Evolutionary conservation across 768 basidiomycete genomes (phyloP).

Genomic region (Mycena polygramma): DNA sequence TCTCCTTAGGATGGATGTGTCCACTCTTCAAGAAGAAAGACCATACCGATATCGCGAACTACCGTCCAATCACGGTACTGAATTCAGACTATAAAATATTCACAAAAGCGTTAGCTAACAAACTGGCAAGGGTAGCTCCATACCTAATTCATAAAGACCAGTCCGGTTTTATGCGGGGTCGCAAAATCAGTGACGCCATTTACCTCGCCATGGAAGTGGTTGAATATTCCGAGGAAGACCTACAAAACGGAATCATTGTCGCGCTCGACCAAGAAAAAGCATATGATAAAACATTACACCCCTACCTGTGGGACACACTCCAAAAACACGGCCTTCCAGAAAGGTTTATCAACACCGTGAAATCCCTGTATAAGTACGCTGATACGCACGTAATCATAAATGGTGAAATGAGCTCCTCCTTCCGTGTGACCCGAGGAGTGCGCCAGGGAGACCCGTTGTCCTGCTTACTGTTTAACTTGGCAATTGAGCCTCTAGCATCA

Average conservation of each 20-base stretch:
- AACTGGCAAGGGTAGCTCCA: constrained; percentile 15
- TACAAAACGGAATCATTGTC: too few species aligned
- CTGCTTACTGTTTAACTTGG: too few species aligned
- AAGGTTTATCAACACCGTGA: constrained; percentile 35
- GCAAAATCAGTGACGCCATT: constrained; percentile 39
- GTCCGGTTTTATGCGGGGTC: constrained; percentile 40
- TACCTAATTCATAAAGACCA: constrained; percentile 36
- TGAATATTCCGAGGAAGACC: constrained; percentile 8
- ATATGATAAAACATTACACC: too few species aligned
- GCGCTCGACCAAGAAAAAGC: too few species aligned
- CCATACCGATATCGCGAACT: too few species aligned
- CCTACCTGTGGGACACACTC: constrained; percentile 2
- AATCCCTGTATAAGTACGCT: constrained; percentile 36
- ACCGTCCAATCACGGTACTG: too few species aligned
- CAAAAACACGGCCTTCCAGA: constrained; percentile 7
- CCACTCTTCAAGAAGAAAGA: too few species aligned
- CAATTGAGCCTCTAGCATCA: constrained; percentile 33
- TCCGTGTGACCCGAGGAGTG: constrained; percentile 41
- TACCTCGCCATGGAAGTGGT: constrained; percentile 34
- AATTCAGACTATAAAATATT: constrained; percentile 24
- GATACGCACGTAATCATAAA: constrained; percentile 32
- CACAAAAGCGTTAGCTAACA: constrained; percentile 25
- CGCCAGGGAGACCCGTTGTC: constrained; percentile 45
- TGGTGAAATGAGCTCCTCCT: constrained; percentile 37
- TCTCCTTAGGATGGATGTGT: too few species aligned